Evolutionary conservation across 495 filamentous ascomycete genomes (phyloP).

Genomic region (Wilcoxina mikolae): DNA sequence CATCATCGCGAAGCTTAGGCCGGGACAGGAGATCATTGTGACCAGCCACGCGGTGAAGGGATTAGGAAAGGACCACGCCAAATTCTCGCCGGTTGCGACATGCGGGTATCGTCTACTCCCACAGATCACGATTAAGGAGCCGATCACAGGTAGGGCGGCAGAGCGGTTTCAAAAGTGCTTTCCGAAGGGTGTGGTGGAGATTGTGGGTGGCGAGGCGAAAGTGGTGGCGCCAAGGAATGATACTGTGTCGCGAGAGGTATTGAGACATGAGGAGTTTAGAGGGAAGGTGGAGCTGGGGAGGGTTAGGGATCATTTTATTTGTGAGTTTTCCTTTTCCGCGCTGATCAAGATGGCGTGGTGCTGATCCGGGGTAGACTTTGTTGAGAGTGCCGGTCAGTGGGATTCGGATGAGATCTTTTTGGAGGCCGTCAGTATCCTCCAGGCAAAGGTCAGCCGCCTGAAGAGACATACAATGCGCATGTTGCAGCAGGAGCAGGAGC

Average conservation of each 20-base stretch:
- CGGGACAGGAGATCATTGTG: slow-evolving; percentile 70
- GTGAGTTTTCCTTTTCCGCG: slow-evolving; percentile 9
- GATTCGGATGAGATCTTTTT: slow-evolving; percentile 81
- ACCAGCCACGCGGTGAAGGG: slow-evolving; percentile 86
- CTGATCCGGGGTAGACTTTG: slow-evolving; percentile 35
- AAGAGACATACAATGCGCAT: slow-evolving; percentile 42
- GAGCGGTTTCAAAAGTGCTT: slow-evolving; percentile 86
- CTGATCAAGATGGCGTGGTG: background rate
- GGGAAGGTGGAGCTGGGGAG: slow-evolving; percentile 88
- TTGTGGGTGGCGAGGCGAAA: slow-evolving; percentile 56
- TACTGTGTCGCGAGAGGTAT: slow-evolving; percentile 81
- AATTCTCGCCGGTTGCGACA: slow-evolving; percentile 93
- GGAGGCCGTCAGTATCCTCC: slow-evolving; percentile 69
- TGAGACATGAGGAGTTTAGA: slow-evolving; percentile 86
- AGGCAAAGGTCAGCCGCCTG: slow-evolving; percentile 54
- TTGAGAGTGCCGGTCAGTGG: slow-evolving; percentile 91
- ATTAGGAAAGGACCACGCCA: slow-evolving; percentile 86
- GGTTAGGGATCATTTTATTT: slow-evolving; percentile 91
- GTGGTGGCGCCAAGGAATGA: slow-evolving; percentile 72
- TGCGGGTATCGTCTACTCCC: slow-evolving; percentile 84
- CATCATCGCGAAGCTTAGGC: slow-evolving; percentile 83
- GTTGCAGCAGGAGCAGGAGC: slow-evolving; percentile 22
- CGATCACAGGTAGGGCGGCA: slow-evolving; percentile 74
- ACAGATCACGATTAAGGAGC: slow-evolving; percentile 61
- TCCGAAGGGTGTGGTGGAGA: slow-evolving; percentile 70